Evolutionary conservation across 2,329 filamentous ascomycete genomes (phyloP), one percentile per base, ranked within the genome.

Genomic region (Xenoacremonium recifei): DNA sequence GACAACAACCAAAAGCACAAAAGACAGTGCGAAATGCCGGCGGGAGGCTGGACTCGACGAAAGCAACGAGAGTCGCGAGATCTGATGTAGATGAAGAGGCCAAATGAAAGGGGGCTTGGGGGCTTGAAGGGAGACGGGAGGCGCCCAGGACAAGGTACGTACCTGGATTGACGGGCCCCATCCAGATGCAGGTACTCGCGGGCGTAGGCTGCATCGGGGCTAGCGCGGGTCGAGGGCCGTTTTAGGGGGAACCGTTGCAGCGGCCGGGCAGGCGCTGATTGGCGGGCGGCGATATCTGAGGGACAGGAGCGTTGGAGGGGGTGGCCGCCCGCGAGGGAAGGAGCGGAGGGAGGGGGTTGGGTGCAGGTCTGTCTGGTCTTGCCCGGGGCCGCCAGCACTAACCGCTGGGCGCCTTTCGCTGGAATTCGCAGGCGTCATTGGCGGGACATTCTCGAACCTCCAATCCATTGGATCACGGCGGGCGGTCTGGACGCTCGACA

Each of bases 101-200:
- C 51, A 54, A 52, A 54, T 48, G 47, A 58, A 44, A 48, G 27
- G 44, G 20, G 42, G 41, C 33, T n/a, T n/a, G n/a, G n/a, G n/a
- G n/a, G n/a, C n/a, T n/a, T n/a, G n/a, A n/a, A n/a, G n/a, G n/a
- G n/a, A n/a, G n/a, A n/a, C n/a, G n/a, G n/a, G 27, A 15, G 35
- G 11, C 29, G 42, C 31, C 37, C 33, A 44, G 35, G 29, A 36
- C 33, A 45, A 39, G 39, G 37, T 6, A 15, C 42, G 47, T 39
- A 50, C 41, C 42, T 44, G 47, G 50, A n/a, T n/a, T n/a, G 29
- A 50, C 18, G 37, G 48, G 45, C 19, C 42, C 34, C 40, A 41
- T 50, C 35, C 25, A 23, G 25, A 42, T 37, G 46, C 48, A 55
- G 50, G 49, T 48, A 54, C 50, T 50, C 51, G 43, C 43, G 50